Evolutionary conservation across 176 grass and related monocot genomes (phyloP).

Genomic region (Pharus latifolius): DNA sequence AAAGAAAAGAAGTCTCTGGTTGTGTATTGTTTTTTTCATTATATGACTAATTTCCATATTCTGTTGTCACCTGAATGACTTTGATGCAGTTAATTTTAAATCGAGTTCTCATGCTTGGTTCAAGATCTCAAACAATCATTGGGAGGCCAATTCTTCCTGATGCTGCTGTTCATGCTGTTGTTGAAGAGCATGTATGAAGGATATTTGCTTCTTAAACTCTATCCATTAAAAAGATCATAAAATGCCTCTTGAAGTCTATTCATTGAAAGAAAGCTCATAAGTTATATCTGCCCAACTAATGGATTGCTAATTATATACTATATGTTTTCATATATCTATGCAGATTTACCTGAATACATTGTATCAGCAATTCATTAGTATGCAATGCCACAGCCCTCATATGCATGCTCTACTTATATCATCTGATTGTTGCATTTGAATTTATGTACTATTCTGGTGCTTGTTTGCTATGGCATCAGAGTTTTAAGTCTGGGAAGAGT

Average conservation of each 20-base stretch:
- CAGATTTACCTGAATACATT: background rate
- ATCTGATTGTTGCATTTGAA: background rate
- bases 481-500: background rate
- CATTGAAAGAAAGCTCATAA: background rate
- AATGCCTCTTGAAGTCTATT: conserved; percentile 5
- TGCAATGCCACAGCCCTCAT: background rate
- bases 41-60: background rate
- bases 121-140: conserved; percentile 76
- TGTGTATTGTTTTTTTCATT: background rate
- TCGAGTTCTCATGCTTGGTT: conserved; percentile 86
- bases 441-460: background rate
- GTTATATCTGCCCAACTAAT: background rate
- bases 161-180: conserved; percentile 77
- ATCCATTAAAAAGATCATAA: too few relatives aligned
- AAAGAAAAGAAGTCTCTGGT: background rate
- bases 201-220: conserved; percentile 9
- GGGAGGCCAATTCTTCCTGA: conserved; percentile 72
- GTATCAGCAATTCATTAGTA: background rate
- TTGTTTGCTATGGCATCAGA: background rate
- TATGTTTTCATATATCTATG: background rate
- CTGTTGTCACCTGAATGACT: conserved; percentile 10
- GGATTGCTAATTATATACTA: background rate
- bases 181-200: conserved; percentile 94
- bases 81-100: conserved; percentile 70
- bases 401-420: background rate